Percentiles rank a stretch among this genome's conserved stretches.
These are phyloP conservation scores for Phytophthora megakarya DNA, from an alignment of 352 stramenopile species.

Conservation along the genomic window DNA sequence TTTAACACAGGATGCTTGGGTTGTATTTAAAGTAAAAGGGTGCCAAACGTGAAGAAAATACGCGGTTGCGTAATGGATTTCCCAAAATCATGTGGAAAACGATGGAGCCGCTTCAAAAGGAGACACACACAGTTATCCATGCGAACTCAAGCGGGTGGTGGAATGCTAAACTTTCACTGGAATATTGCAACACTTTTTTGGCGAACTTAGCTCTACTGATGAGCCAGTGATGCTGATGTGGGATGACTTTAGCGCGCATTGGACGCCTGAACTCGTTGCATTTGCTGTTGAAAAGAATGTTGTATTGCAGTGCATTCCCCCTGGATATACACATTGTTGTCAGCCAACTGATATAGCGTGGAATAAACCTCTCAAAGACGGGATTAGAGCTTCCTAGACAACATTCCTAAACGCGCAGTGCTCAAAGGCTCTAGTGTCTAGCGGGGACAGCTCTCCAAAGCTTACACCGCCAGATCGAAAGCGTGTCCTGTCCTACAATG, in stretches of 20 bases:
- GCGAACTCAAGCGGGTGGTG: slow-evolving; percentile 30
- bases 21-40: no score
- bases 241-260: slow-evolving; percentile 33
- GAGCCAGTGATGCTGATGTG: slow-evolving; percentile 26
- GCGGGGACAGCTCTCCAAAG: no score
- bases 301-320: background rate
- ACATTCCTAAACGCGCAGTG: no score
- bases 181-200: slow-evolving; percentile 27
- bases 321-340: background rate
- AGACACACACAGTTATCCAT: slow-evolving; percentile 22
- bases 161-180: slow-evolving; percentile 15
- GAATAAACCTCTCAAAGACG: background rate
- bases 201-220: background rate
- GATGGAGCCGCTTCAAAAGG: slow-evolving; percentile 15
- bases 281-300: background rate
- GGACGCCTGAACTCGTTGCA: slow-evolving; percentile 15
- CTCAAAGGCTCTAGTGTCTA: no score
- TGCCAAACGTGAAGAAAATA: no score
- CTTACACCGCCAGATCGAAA: no score
- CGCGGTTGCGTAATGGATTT: no score
- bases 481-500: no score
- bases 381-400: no score
- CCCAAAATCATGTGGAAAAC: slow-evolving; percentile 32
- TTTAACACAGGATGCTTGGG: no score
- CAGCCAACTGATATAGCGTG: background rate